Evolutionary conservation across 495 filamentous ascomycete genomes (phyloP).

Genomic region (Trypethelium eluteriae): DNA sequence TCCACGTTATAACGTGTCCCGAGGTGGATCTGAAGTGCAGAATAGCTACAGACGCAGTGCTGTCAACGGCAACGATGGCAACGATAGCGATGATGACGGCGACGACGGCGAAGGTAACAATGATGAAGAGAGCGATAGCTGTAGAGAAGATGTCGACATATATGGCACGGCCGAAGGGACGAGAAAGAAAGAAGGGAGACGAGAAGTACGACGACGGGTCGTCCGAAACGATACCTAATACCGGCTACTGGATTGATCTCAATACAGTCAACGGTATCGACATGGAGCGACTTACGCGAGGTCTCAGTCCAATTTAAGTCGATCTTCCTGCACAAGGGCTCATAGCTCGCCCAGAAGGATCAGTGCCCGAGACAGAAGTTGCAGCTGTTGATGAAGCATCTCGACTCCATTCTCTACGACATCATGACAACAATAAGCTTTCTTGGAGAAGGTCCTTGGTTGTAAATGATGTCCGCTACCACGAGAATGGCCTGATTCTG

Average conservation of each 20-base stretch:
- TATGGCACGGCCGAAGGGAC: neutral
- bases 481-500: neutral
- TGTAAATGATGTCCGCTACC: neutral
- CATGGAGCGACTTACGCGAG: neutral
- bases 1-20: neutral
- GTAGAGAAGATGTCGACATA: neutral
- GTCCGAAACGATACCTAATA: neutral
- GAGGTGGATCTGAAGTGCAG: neutral
- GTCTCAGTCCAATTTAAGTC: neutral
- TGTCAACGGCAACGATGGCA: neutral
- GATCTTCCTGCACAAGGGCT: neutral
- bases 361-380: neutral
- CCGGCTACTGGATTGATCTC: neutral
- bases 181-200: neutral
- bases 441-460: neutral
- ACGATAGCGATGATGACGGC: neutral
- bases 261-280: neutral
- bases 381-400: neutral
- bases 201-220: neutral
- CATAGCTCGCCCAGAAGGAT: neutral
- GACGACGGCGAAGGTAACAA: neutral
- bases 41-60: neutral
- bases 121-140: neutral
- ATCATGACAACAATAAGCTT: neutral
- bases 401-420: constrained; percentile 27